Evolutionary conservation across 768 basidiomycete genomes (phyloP).

Genomic region (Asterophora lycoperdoides): DNA sequence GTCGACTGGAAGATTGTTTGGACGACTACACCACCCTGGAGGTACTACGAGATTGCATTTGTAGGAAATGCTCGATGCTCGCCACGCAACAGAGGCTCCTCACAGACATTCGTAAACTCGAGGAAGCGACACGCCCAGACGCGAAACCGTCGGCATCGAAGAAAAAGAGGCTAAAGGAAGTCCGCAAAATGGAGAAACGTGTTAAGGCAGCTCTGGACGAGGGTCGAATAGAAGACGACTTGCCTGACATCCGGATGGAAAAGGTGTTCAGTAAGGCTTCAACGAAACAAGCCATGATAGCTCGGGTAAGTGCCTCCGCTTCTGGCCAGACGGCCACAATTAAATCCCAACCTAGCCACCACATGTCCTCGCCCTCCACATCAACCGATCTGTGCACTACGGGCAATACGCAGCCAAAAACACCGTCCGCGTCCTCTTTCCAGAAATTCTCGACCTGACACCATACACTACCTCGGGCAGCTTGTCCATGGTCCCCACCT

Average conservation of each 20-base stretch:
- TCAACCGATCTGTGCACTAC: conserved; percentile 84
- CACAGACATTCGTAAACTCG: conserved; percentile 58
- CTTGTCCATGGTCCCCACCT: conserved; percentile 64
- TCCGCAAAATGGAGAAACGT: conserved; percentile 55
- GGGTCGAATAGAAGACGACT: conserved; percentile 77
- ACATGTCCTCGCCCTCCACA: conserved; percentile 78
- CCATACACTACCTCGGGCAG: conserved; percentile 82
- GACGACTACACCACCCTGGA: conserved; percentile 88
- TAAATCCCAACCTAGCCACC: conserved; percentile 58
- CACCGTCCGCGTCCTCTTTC: conserved; percentile 72
- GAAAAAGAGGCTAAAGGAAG: conserved; percentile 73
- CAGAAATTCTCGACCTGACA: conserved; percentile 85
- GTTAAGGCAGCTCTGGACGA: conserved; percentile 65
- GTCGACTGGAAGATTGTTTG: conserved; percentile 77
- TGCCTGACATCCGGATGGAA: conserved; percentile 78
- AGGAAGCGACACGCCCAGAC: conserved; percentile 36
- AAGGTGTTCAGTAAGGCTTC: conserved; percentile 69
- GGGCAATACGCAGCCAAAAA: conserved; percentile 83
- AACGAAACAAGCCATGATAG: conserved; percentile 90
- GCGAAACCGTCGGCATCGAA: conserved; percentile 58
- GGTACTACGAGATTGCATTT: conserved; percentile 85
- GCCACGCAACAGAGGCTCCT: conserved; percentile 67
- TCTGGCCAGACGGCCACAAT: background rate
- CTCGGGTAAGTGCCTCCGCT: conserved; percentile 53
- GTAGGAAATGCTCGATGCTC: conserved; percentile 83